Conservation (phyloP, 345 rosid species). For the Noccaea bulbosa region DNA sequence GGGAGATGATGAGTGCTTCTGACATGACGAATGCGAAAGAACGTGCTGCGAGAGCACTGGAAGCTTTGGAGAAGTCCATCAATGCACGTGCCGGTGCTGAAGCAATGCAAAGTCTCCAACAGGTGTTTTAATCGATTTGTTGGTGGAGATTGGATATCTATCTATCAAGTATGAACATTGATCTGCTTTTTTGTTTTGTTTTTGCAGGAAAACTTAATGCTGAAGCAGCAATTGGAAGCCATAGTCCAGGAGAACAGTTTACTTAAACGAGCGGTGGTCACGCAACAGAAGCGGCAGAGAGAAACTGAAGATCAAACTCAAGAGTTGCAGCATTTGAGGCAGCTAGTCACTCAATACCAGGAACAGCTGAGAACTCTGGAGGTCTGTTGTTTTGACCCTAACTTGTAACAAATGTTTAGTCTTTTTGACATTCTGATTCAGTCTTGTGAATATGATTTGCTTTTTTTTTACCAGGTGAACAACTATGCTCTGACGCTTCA, state of each 20-base stretch:
- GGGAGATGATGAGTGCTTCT: conserved; percentile 74
- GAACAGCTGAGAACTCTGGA: conserved; percentile 83
- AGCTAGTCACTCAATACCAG: conserved; percentile 75
- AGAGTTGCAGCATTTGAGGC: conserved; percentile 77
- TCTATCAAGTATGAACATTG: neutral
- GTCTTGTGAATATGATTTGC: neutral
- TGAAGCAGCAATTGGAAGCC: conserved; percentile 74
- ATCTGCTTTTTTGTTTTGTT: neutral
- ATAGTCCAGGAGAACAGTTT: conserved; percentile 69
- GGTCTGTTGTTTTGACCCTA: conserved; percentile 46
- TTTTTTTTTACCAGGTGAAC: conserved; percentile 49
- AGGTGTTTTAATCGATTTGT: conserved; percentile 45
- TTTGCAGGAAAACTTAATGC: conserved; percentile 61
- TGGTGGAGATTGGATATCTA: neutral
- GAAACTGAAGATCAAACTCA: conserved; percentile 63
- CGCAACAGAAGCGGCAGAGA: conserved; percentile 82
- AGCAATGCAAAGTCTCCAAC: conserved; percentile 56
- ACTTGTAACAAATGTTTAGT: neutral
- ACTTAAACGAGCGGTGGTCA: conserved; percentile 78
- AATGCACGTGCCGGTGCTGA: conserved; percentile 62
- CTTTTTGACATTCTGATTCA: neutral
- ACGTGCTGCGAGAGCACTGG: conserved; percentile 82
- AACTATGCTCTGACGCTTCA: conserved; percentile 80
- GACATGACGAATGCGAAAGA: conserved; percentile 77
- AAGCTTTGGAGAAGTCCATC: conserved; percentile 78